Percentiles rank a stretch among this genome's conserved stretches.
These are phyloP conservation scores for Epichloe festucae DNA, from an alignment of 2,329 filamentous ascomycete genomes.

Conservation along the genomic window DNA sequence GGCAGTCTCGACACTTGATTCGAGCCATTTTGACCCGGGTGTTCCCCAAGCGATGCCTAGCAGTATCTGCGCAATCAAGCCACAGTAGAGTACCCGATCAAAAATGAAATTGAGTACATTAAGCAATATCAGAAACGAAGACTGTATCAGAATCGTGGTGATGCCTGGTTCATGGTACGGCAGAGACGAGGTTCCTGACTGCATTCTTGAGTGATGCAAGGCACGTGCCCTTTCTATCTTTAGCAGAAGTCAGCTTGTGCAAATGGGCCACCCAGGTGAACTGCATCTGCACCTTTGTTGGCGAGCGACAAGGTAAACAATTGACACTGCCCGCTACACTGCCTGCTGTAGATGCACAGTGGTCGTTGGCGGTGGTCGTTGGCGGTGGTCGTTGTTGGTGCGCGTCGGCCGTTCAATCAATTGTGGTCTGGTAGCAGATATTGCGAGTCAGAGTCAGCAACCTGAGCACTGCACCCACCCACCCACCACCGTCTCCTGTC, in stretches of 20 bases:
- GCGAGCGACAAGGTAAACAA: no score
- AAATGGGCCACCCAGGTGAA: no score
- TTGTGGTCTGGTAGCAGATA: no score
- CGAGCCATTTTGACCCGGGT: slow-evolving; percentile 50
- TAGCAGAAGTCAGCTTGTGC: no score
- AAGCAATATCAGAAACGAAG: slow-evolving; percentile 49
- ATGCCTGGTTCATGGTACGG: slow-evolving; percentile 54
- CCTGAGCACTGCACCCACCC: not conserved
- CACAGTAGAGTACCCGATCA: slow-evolving; percentile 52
- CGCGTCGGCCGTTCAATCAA: no score
- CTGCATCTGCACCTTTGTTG: no score
- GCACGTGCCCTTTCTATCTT: no score
- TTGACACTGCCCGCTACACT: no score
- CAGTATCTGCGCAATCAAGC: slow-evolving; percentile 58
- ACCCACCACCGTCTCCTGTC: not conserved
- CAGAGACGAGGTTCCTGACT: slow-evolving; percentile 10
- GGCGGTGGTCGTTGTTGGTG: no score
- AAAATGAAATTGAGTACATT: slow-evolving; percentile 45
- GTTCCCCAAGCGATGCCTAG: slow-evolving; percentile 58
- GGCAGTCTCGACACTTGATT: slow-evolving; percentile 33
- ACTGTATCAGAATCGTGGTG: slow-evolving; percentile 41
- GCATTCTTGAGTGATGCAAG: not conserved
- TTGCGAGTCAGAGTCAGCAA: no score
- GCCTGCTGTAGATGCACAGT: no score
- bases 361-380: no score